A percentile compares a stretch with the other conserved stretches of the same genome.
These are phyloP conservation scores for Penicillium glabrum DNA, from an alignment of 2,329 filamentous ascomycete genomes.

Conservation along the genomic window DNA sequence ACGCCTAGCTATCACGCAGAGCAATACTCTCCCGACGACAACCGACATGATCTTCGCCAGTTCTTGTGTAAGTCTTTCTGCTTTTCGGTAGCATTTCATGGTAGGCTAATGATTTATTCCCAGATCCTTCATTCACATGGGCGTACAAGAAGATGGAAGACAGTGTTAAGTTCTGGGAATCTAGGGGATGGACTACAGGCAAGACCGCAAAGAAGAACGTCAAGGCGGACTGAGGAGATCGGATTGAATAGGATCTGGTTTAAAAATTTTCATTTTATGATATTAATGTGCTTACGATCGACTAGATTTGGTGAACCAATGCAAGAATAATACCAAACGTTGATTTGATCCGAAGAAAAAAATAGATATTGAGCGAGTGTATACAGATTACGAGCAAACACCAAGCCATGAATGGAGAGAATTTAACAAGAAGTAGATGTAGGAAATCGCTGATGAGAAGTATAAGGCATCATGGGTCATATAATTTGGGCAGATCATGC, in stretches of 20 bases:
- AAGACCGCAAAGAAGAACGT: conserved; percentile 38
- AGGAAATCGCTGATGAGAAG: neutral
- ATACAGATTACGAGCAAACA: neutral
- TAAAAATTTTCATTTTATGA: too few species aligned
- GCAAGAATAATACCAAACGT: neutral
- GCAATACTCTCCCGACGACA: conserved; percentile 57
- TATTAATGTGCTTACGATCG: neutral
- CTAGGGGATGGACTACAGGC: conserved; percentile 32
- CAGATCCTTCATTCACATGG: conserved; percentile 43
- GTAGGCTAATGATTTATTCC: neutral
- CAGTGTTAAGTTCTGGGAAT: conserved; percentile 46
- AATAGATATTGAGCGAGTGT: neutral
- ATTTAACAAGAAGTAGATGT: neutral
- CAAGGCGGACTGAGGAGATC: conserved; percentile 29
- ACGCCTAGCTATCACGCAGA: conserved; percentile 58
- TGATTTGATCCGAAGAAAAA: neutral
- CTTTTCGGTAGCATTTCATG: neutral
- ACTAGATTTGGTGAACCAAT: neutral
- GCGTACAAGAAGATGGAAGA: conserved; percentile 52
- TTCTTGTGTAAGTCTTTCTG: conserved; percentile 48
- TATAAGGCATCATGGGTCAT: neutral
- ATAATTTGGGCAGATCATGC: neutral
- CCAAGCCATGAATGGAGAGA: neutral
- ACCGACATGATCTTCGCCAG: conserved; percentile 58
- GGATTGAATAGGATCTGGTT: neutral